Conservation (phyloP, 495 filamentous ascomycete genomes). For the Aspergillus cavernicola region DNA sequence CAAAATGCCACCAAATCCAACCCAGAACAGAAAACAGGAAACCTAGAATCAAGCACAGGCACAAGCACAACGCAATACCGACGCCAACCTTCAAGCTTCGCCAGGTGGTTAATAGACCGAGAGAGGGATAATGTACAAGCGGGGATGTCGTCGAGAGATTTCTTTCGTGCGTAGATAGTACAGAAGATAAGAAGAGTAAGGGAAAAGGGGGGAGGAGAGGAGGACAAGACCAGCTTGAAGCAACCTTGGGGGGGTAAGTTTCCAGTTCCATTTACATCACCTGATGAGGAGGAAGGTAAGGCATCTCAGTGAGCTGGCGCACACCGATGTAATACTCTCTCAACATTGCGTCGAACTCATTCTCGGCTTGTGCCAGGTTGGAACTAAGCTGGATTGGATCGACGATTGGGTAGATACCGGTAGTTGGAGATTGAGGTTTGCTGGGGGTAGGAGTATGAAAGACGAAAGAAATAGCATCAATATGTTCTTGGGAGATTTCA, state of each 20-base stretch:
- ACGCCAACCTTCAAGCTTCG: too few species aligned
- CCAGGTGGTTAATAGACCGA: too few species aligned
- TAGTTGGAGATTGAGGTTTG: background rate
- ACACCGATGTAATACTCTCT: background rate
- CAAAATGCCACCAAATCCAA: background rate
- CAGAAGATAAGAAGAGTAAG: background rate
- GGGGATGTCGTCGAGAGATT: background rate
- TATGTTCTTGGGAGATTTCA: background rate
- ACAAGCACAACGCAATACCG: too few species aligned
- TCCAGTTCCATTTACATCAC: too few species aligned
- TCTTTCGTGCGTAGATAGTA: background rate
- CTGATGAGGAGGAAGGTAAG: too few species aligned
- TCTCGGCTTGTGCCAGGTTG: background rate
- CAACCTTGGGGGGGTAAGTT: too few species aligned
- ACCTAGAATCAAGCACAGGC: too few species aligned
- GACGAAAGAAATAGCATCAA: background rate
- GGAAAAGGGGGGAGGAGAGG: too few species aligned
- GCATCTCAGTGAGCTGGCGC: too few species aligned
- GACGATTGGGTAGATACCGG: background rate
- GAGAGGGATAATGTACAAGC: background rate
- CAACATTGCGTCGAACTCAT: conserved; percentile 1
- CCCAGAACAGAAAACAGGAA: too few species aligned
- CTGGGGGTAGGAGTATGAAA: background rate
- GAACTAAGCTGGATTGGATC: background rate
- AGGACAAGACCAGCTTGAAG: too few species aligned